Base-by-base conservation (phyloP, 805 yeast species). In the Hemisphaericaspora nanyangensis region DNA sequence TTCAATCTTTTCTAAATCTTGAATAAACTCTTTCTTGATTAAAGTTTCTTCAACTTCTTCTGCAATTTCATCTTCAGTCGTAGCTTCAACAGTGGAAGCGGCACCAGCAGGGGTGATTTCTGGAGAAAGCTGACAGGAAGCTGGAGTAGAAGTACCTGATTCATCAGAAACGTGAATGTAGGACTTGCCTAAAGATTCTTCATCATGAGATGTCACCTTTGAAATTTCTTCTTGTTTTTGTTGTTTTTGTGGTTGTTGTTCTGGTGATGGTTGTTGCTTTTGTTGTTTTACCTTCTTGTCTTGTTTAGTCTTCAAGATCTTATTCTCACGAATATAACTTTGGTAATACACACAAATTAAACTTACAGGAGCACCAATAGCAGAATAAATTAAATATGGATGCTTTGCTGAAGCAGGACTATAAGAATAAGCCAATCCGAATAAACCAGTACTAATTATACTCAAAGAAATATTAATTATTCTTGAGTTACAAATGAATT, bases 341-440 rank as follows among this genome's bases (percentile, higher is more conserved):
- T 44, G 47, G 29, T 46, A 49, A 35, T 40, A 43, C 25, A 55
- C 37, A 31, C 48, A 51, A 3, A 52, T 54, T n/a, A 62, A 43
- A 7, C 78, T 65, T 27, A 66, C 31, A 7, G 79, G 77, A 24
- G 71, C 70, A n/a, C 78, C 76, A 6, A 76, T 35, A n/a, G 82
- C 70, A 34, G 83, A 68, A 55, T 85, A 85, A 11, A 85, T 52
- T 52, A 85, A 70, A 55, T 84, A 85, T 16, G 93, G 93, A 59
- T 85, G 95, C 57, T 76, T 76, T 40, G 72, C 79, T 27, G 64
- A 54, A 5, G 58, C 48, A 16, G 85, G 78, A 1, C 88, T 78
- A 35, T 70, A 68, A 35, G 62, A 63, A 54, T 71, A 84, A n/a
- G 83, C 81, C 45, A 72, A 47, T 24, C 68, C 61, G 48, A 84